Conservation (phyloP, 805 yeast genomes). For the Ogataea paradorogensis region DNA sequence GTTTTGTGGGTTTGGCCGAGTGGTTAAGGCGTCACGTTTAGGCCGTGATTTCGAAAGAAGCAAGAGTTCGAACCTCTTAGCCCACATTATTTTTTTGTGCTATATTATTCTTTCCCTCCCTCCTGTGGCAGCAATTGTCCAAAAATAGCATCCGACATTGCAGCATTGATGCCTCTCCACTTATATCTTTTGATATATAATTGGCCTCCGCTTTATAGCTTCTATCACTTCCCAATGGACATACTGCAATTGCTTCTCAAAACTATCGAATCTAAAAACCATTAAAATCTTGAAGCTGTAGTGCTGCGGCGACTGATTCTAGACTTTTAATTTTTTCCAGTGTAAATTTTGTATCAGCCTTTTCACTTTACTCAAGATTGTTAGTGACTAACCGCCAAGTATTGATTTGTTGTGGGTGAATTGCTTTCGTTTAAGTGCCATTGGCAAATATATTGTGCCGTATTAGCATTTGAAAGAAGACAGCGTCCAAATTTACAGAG, state of each 20-base stretch:
- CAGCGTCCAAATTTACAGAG: slow-evolving; percentile 1
- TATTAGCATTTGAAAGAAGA: background rate
- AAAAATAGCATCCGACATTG: slow-evolving; percentile 8
- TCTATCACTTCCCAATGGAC: too few species aligned
- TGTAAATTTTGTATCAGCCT: slow-evolving; percentile 9
- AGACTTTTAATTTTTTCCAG: slow-evolving; percentile 5
- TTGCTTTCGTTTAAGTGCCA: slow-evolving; percentile 10
- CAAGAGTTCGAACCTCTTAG: slow-evolving; percentile 33
- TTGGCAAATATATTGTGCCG: slow-evolving; percentile 1
- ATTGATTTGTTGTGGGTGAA: slow-evolving; percentile 6
- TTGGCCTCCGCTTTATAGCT: too few species aligned
- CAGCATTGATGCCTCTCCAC: background rate
- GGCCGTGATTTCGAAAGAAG: slow-evolving; percentile 31
- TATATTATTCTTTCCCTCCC: background rate
- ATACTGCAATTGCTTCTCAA: slow-evolving; percentile 4
- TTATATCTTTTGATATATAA: too few species aligned
- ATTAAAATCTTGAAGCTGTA: slow-evolving; percentile 1
- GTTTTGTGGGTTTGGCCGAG: slow-evolving; percentile 30
- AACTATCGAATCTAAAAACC: background rate
- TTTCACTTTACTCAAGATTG: slow-evolving; percentile 3
- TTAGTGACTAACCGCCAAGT: slow-evolving; percentile 2
- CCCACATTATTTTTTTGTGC: slow-evolving; percentile 24
- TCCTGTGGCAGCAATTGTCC: slow-evolving; percentile 12
- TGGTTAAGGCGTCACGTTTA: slow-evolving; percentile 32
- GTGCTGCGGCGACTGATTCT: background rate